Evolutionary conservation across 148 eudicot genomes (phyloP).

Genomic region (Rhododendron kiyosumense): DNA sequence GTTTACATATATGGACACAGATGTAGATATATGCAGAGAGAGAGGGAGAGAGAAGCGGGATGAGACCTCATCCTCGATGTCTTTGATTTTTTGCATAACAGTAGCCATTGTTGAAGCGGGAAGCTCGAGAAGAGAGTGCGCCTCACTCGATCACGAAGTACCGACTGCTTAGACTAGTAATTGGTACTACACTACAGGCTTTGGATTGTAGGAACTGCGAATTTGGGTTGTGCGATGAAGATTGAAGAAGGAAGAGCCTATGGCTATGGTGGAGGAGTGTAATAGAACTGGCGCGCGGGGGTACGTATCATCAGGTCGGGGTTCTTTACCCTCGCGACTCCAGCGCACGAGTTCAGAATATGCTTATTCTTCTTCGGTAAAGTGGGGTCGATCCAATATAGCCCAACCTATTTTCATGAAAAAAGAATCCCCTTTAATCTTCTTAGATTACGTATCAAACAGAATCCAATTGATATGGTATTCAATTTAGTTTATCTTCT

Average conservation of each 20-base stretch:
- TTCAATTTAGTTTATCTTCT: too few species aligned
- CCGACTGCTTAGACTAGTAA: neutral
- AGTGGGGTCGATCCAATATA: too few species aligned
- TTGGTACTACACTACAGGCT: neutral
- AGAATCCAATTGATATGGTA: too few species aligned
- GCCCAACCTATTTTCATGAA: too few species aligned
- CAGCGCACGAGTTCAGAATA: too few species aligned
- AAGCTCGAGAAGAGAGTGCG: neutral
- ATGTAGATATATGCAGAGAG: neutral
- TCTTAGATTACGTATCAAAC: too few species aligned
- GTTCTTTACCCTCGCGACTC: too few species aligned
- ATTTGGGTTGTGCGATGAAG: neutral
- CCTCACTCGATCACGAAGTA: neutral
- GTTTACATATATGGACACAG: neutral
- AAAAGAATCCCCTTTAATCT: too few species aligned
- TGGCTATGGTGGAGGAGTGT: neutral
- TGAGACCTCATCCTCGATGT: constrained; percentile 93
- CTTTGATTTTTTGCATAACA: constrained; percentile 98
- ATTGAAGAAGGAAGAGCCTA: neutral
- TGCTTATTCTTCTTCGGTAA: too few species aligned
- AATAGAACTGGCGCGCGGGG: too few species aligned
- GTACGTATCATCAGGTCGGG: too few species aligned
- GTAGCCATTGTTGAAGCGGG: constrained; percentile 63
- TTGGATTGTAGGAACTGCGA: neutral
- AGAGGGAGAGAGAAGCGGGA: neutral